A percentile compares a stretch with the other conserved stretches of the same genome.
These are phyloP conservation scores for Lichtheimia hyalospora DNA, from an alignment of 371 early-diverging fungal species.

Conservation along the genomic window DNA sequence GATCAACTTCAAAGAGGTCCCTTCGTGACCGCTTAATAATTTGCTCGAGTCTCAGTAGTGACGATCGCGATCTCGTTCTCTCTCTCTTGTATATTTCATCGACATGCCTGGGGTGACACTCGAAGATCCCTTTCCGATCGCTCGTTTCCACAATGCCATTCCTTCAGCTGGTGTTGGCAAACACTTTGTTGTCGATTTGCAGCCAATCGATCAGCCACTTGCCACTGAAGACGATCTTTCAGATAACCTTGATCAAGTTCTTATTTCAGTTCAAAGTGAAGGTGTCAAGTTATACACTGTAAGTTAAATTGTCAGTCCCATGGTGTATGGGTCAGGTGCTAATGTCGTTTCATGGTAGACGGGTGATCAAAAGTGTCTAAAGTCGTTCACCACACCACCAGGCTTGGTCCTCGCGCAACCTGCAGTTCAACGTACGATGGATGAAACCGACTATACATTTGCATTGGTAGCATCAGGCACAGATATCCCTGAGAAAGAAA, in stretches of 20 bases:
- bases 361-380: conserved; percentile 57
- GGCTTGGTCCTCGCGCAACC: conserved; percentile 55
- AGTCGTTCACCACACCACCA: conserved; percentile 62
- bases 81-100: too few relatives aligned
- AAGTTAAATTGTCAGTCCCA: conserved; percentile 7
- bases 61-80: too few relatives aligned
- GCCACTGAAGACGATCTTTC: conserved; percentile 24
- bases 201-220: conserved; percentile 9
- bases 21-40: too few relatives aligned
- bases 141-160: conserved; percentile 53
- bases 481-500: conserved; percentile 53
- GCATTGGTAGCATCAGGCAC: conserved; percentile 56
- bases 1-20: too few relatives aligned
- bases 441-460: conserved; percentile 50
- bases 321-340: neutral
- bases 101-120: conserved; percentile 56
- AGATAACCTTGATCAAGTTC: conserved; percentile 35
- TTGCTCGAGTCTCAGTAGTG: too few relatives aligned
- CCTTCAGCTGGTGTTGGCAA: conserved; percentile 18
- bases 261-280: conserved; percentile 60
- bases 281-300: conserved; percentile 63
- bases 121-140: conserved; percentile 62
- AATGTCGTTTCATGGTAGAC: conserved; percentile 32
- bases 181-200: conserved; percentile 42
- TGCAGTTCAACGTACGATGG: conserved; percentile 42